Base-by-base conservation (phyloP, 2,329 filamentous ascomycete species). In the Zopfia rhizophila region DNA sequence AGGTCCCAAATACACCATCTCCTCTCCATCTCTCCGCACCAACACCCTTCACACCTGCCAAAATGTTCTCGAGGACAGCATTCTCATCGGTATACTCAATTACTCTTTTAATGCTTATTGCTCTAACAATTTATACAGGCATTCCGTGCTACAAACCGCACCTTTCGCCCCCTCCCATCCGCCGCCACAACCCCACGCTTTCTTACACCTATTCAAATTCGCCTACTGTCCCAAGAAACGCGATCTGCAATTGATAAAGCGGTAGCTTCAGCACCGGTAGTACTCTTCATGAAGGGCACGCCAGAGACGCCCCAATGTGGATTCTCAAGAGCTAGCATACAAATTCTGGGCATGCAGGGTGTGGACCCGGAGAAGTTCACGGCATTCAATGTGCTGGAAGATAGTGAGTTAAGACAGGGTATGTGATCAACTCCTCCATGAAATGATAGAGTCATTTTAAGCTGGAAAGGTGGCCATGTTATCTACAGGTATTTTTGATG, bases 241-340 rank as follows among this genome's bases (percentile, higher is more conserved):
- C 85, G 83, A 52, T 75, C 84, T 27, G 91, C 92, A 18, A 99
- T 99, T 64, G 90, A 97, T 73, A 90, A 91, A 72, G 93, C 93
- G 22, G 87, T 99, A 12, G 80, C 78, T 17, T 92, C 91, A 1
- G 89, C 92, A 0, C 93, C 93, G 2, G 93, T 99, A 0, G 94
- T 99, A 1, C 82, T 99, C 45, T 99, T 99, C 81, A 99, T 99
- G 94, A 99, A 99, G 80, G 94, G 94, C 48, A 97, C 94, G 1
- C 94, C 94, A 47, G 92, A 97, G 77, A 90, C 85, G 51, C 94
- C 94, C 14, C 92, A 97, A 74, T 99, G 94, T 75, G 94, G 94
- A 32, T 99, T 97, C 81, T 97, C 93, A 48, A 85, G 92, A 63
- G 93, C 93, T 42, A 91, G 84, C 70, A 96, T 99, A 70, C 92